Evolutionary conservation across 768 basidiomycete species (phyloP).

Genomic region (Solioccasus polychromus): DNA sequence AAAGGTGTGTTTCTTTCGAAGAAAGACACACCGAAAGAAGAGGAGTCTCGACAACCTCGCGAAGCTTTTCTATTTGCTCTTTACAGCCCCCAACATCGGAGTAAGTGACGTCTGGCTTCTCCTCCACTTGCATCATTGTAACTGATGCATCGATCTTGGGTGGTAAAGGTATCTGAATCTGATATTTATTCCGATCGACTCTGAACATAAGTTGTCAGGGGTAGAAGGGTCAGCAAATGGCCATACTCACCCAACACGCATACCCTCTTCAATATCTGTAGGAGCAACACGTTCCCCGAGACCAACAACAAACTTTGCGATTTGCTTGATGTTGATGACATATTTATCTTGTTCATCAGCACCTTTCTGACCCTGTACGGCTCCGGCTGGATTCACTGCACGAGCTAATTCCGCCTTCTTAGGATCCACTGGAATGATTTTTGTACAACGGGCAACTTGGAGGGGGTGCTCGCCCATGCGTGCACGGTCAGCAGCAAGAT

Average conservation of each 20-base stretch:
- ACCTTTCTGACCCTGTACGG: conserved; percentile 84
- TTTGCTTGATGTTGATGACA: conserved; percentile 99
- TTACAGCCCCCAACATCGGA: conserved; percentile 98
- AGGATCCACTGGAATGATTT: conserved; percentile 86
- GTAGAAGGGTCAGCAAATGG: background rate
- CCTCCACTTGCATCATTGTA: conserved; percentile 99
- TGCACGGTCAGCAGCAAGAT: conserved; percentile 87
- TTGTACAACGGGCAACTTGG: conserved; percentile 97
- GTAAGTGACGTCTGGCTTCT: conserved; percentile 97
- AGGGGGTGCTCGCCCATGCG: conserved; percentile 92
- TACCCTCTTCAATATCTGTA: conserved; percentile 99
- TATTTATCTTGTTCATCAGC: conserved; percentile 99
- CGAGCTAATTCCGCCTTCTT: conserved; percentile 75
- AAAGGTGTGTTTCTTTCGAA: background rate
- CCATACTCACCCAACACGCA: conserved; percentile 89
- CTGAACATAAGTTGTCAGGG: conserved; percentile 38
- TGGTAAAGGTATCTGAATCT: conserved; percentile 97
- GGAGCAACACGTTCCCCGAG: conserved; percentile 95
- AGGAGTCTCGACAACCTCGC: conserved; percentile 97
- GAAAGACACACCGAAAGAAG: conserved; percentile 77
- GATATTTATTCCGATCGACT: conserved; percentile 94
- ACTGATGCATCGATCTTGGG: conserved; percentile 99
- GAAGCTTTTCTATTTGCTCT: conserved; percentile 98
- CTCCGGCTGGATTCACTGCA: conserved; percentile 75
- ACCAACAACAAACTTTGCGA: conserved; percentile 98